phyloP scores from a whole-genome alignment of 306 rosid genomes.

The Lithocarpus polystachyus region DNA sequence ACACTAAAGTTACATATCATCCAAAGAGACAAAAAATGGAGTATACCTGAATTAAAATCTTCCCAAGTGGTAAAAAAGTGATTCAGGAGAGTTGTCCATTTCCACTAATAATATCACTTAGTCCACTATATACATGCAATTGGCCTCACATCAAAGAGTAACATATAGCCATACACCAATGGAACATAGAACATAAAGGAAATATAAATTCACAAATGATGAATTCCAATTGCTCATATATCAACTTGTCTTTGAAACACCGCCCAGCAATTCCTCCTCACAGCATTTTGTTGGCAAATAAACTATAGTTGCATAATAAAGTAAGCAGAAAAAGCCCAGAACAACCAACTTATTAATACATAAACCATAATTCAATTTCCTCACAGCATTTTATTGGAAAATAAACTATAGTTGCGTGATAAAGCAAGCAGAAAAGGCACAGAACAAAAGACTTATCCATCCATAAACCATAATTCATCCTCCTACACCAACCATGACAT shows the following conservation, averaged over 20 bases:
- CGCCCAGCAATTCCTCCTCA: neutral
- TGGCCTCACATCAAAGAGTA: neutral
- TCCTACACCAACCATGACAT: neutral
- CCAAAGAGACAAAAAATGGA: neutral
- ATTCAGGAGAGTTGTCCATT: neutral
- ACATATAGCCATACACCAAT: neutral
- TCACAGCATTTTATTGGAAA: neutral
- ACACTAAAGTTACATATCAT: neutral
- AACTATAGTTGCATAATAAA: neutral
- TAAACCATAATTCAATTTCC: neutral
- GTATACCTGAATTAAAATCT: slow-evolving; percentile 84
- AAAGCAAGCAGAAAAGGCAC: neutral
- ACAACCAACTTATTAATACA: neutral
- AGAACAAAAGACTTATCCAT: neutral
- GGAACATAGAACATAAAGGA: slow-evolving; percentile 3
- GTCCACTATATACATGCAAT: neutral
- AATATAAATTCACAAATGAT: neutral
- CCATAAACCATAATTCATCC: slow-evolving; percentile 5
- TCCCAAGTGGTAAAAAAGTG: slow-evolving; percentile 34
- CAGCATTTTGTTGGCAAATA: neutral
- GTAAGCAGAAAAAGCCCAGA: neutral
- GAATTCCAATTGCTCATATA: neutral
- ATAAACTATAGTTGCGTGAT: neutral
- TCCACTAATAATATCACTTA: neutral
- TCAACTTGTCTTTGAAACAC: neutral